A percentile compares a stretch with the other conserved stretches of the same genome.
These are phyloP conservation scores for Quercus mongolica DNA, from an alignment of 306 rosid species.

Conservation along the genomic window DNA sequence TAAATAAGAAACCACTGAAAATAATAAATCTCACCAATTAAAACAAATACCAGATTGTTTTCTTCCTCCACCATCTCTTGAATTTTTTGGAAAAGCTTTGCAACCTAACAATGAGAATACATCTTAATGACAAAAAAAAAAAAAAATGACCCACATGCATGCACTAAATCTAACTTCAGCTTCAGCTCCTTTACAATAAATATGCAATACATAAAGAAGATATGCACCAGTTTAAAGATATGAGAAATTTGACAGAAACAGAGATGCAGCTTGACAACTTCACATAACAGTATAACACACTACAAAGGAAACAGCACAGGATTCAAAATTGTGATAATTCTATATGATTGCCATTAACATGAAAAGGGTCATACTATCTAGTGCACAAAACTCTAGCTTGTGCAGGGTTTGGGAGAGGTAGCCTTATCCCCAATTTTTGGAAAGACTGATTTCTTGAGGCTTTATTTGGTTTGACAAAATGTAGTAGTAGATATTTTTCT, in stretches of 20 bases:
- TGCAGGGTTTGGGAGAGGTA: too few species aligned
- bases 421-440: too few species aligned
- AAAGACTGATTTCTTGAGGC: too few species aligned
- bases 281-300: background rate
- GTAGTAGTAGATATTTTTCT: background rate
- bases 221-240: background rate
- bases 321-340: background rate
- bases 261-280: background rate
- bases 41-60: slow-evolving; percentile 95
- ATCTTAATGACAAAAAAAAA: background rate
- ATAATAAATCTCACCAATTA: slow-evolving; percentile 76
- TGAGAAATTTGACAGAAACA: background rate
- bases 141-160: background rate
- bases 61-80: slow-evolving; percentile 95
- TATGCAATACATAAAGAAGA: background rate
- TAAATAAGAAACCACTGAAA: slow-evolving; percentile 17
- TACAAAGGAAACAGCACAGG: background rate
- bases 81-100: slow-evolving; percentile 88
- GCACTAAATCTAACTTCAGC: too few species aligned
- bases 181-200: too few species aligned
- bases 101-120: slow-evolving; percentile 50
- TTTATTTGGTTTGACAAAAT: background rate
- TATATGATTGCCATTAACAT: background rate
- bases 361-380: too few species aligned
- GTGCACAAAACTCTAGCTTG: too few species aligned